Percentiles rank a stretch among this genome's conserved stretches.
Conservation (phyloP, 768 basidiomycete genomes). For the Amylocystis lapponica region DNA sequence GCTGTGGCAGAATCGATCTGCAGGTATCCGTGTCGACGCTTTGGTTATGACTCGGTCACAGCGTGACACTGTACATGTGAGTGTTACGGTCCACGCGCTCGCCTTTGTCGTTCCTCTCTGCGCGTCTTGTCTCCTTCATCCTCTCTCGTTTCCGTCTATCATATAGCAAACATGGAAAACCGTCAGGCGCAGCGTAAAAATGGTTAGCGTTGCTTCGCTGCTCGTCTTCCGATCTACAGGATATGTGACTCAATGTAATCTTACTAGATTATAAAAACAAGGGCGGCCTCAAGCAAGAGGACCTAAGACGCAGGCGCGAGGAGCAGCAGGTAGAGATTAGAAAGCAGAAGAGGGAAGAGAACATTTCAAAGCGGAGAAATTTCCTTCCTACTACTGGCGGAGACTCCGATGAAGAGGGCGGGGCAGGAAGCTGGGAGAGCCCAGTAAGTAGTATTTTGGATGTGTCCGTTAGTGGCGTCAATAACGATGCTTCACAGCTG, state of each 20-base stretch:
- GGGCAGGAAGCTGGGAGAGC: conserved; percentile 65
- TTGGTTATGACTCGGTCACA: no score
- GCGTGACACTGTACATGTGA: conserved; percentile 10
- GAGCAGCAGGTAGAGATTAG: conserved; percentile 99
- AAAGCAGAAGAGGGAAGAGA: conserved; percentile 96
- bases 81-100: conserved; percentile 15
- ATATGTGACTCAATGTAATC: conserved; percentile 8
- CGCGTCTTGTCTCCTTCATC: conserved; percentile 18
- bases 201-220: conserved; percentile 37
- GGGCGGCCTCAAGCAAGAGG: conserved; percentile 82
- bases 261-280: conserved; percentile 83
- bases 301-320: conserved; percentile 93
- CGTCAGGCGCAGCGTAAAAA: conserved; percentile 73
- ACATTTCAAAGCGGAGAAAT: conserved; percentile 95
- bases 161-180: conserved; percentile 34
- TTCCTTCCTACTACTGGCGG: conserved; percentile 67
- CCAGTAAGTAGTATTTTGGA: conserved; percentile 46
- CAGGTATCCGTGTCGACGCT: no score
- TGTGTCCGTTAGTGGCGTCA: conserved; percentile 8
- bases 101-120: conserved; percentile 17
- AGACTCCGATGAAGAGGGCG: conserved; percentile 92
- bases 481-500: conserved; percentile 40
- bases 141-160: conserved; percentile 16
- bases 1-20: no score
- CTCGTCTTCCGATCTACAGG: background rate